phyloP scores from a whole-genome alignment of 1,139 yeast species.

The Blastobotrys apis region DNA sequence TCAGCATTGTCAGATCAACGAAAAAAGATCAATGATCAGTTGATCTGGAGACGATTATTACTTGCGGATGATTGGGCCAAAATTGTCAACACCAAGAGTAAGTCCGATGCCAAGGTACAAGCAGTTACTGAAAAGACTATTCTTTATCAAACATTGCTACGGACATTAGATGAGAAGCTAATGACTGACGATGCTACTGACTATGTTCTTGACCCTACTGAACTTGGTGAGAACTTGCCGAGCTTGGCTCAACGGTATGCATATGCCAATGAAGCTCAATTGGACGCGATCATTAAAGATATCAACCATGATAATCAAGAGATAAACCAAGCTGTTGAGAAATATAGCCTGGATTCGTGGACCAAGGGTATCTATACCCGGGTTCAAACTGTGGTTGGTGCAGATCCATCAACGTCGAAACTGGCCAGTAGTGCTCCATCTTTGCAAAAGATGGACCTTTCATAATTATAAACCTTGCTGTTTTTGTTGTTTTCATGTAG shows the following conservation, averaged over 20 bases:
- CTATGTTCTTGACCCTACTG: constrained; percentile 8
- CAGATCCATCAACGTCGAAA: background rate
- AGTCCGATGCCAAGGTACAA: constrained; percentile 45
- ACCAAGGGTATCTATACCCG: constrained; percentile 23
- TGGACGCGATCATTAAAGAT: constrained; percentile 16
- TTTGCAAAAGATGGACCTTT: constrained; percentile 9
- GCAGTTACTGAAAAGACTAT: constrained; percentile 42
- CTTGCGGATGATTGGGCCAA: constrained; percentile 56
- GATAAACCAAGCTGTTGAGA: constrained; percentile 14
- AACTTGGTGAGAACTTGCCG: background rate
- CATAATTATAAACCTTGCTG: constrained; percentile 2
- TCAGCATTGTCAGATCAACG: constrained; percentile 10
- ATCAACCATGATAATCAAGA: constrained; percentile 13
- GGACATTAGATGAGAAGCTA: constrained; percentile 7
- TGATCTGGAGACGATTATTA: constrained; percentile 63
- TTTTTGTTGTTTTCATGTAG: background rate
- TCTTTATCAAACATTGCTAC: constrained; percentile 35
- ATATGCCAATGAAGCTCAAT: constrained; percentile 21
- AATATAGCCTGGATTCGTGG: constrained; percentile 24
- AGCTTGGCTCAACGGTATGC: constrained; percentile 19
- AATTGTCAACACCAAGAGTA: constrained; percentile 41
- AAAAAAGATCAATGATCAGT: constrained; percentile 34
- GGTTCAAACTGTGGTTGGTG: constrained; percentile 11
- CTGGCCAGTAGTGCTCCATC: constrained; percentile 2
- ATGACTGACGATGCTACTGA: constrained; percentile 4